Conservation (phyloP, 805 yeast species). For the Suhomyces sp. region DNA sequence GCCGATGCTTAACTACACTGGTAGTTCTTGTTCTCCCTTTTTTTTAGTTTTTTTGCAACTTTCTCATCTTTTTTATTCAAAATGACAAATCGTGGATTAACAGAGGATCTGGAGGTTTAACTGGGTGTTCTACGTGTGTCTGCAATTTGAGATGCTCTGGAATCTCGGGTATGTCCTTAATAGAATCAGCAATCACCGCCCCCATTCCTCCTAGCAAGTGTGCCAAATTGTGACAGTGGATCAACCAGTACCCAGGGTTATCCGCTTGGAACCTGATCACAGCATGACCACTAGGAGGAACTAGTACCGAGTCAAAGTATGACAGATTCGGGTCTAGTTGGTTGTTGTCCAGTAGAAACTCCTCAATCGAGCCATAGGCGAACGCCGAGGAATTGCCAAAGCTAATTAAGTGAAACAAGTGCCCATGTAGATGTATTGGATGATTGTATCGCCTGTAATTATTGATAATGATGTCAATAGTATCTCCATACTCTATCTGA, state of each 20-base stretch:
- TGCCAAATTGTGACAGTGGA: conserved; percentile 35
- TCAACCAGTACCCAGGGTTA: conserved; percentile 30
- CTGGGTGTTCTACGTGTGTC: conserved; percentile 1
- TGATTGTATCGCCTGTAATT: conserved; percentile 27
- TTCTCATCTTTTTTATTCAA: background rate
- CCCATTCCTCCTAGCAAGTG: conserved; percentile 34
- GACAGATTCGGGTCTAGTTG: conserved; percentile 20
- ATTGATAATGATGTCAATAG: conserved; percentile 29
- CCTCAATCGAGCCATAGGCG: conserved; percentile 20
- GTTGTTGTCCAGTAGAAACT: conserved; percentile 19
- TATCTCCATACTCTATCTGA: conserved; percentile 23
- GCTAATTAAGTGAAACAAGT: conserved; percentile 27
- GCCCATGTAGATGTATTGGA: conserved; percentile 37
- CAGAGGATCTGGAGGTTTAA: background rate
- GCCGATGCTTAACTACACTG: background rate
- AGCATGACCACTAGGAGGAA: conserved; percentile 31
- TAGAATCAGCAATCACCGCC: conserved; percentile 16
- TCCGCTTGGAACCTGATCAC: conserved; percentile 30
- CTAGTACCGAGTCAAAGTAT: conserved; percentile 23
- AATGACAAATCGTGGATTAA: background rate
- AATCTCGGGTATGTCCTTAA: conserved; percentile 11
- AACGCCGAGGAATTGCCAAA: conserved; percentile 21
- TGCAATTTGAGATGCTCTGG: conserved; percentile 5
- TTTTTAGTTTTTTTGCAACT: background rate
- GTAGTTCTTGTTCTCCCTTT: background rate